phyloP scores from a whole-genome alignment of 2,329 filamentous ascomycete genomes.

The Trichoderma koningii region DNA sequence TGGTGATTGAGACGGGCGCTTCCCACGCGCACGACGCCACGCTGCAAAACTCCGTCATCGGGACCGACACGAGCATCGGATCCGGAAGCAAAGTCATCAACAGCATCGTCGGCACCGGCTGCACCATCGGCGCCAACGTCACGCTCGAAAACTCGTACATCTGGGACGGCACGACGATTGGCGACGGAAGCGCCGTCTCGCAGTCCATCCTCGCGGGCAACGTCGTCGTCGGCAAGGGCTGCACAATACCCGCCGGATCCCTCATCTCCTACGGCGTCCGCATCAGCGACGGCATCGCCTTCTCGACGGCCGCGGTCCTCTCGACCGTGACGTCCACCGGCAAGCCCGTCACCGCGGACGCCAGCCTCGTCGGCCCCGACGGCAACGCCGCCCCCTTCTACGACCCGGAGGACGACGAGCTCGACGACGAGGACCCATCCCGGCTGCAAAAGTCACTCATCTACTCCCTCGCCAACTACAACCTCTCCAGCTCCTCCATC shows the following conservation, averaged over 20 bases:
- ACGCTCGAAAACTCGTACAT: conserved; percentile 77
- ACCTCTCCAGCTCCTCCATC: conserved; percentile 57
- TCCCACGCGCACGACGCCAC: conserved; percentile 71
- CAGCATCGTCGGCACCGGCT: conserved; percentile 80
- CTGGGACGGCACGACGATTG: conserved; percentile 81
- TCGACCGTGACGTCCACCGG: conserved; percentile 43
- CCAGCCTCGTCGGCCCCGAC: conserved; percentile 49
- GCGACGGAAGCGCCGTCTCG: conserved; percentile 70
- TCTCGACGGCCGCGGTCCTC: conserved; percentile 43
- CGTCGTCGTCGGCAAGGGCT: conserved; percentile 69
- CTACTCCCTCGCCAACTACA: conserved; percentile 55
- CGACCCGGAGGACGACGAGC: conserved; percentile 52
- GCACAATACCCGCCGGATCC: conserved; percentile 69
- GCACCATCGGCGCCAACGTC: conserved; percentile 84
- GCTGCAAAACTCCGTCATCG: conserved; percentile 73
- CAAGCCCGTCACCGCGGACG: conserved; percentile 45
- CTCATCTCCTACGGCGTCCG: conserved; percentile 78
- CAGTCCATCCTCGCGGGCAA: conserved; percentile 76
- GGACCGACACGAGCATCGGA: conserved; percentile 73
- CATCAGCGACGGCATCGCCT: conserved; percentile 62
- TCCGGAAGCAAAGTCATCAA: conserved; percentile 69
- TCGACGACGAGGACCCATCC: conserved; percentile 53
- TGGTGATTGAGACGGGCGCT: conserved; percentile 79
- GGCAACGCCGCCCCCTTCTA: conserved; percentile 55
- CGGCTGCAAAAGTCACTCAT: conserved; percentile 58